Percentiles rank a stretch among this genome's conserved stretches.
These are phyloP conservation scores for Apiospora rasikravindrae DNA, from an alignment of 2,329 filamentous ascomycete genomes.

Conservation along the genomic window DNA sequence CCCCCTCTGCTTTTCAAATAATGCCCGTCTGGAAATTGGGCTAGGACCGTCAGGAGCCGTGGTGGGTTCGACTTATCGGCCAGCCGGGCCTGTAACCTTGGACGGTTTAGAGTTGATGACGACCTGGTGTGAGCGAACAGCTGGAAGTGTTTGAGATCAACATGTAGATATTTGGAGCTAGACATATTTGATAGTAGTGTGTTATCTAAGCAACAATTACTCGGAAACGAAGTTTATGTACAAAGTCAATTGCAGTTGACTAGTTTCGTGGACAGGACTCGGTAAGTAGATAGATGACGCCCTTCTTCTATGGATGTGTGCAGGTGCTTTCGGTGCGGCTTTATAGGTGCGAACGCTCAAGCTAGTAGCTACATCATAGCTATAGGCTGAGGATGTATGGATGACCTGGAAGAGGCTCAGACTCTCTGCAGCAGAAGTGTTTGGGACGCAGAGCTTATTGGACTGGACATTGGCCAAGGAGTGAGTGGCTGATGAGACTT, in stretches of 20 bases:
- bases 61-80: conserved; percentile 2
- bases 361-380: too few relatives aligned
- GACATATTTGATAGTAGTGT: not conserved
- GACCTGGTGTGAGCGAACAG: not conserved
- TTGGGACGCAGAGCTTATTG: not conserved
- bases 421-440: conserved; percentile 1
- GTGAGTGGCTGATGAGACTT: not conserved
- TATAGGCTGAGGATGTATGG: not conserved
- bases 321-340: not conserved
- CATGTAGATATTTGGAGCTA: not conserved
- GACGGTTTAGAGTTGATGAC: conserved; percentile 13
- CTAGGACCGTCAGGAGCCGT: not conserved
- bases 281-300: not conserved
- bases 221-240: not conserved
- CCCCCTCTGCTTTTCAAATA: not conserved
- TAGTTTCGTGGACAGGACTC: not conserved
- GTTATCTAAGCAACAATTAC: not conserved
- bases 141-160: conserved; percentile 8
- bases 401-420: not conserved
- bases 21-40: conserved; percentile 3
- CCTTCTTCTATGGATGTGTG: not conserved
- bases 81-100: conserved; percentile 12
- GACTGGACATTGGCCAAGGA: not conserved
- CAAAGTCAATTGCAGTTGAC: not conserved
- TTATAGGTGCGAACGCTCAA: not conserved